Base-by-base conservation (phyloP, 495 filamentous ascomycete species). In the Hamigera avellanea region DNA sequence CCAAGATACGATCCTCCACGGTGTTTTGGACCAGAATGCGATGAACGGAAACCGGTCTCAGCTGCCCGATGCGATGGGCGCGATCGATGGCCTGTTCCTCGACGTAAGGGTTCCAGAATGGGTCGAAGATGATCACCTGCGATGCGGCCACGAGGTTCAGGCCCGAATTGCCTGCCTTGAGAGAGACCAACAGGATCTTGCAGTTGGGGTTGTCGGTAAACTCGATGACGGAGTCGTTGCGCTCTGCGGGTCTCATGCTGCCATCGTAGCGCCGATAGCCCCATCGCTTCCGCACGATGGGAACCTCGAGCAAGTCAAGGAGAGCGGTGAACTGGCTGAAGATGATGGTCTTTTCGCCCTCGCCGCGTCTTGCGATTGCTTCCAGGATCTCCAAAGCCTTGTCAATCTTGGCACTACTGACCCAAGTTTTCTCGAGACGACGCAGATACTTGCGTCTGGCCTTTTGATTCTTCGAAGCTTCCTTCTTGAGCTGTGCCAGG, bases 61-160 rank as follows among this genome's bases (percentile, higher is more conserved):
- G 65, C 65, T 96, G 89, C 10, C 87, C 88, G 38, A 96, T 85
- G 3, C 89, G 81, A 53, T 96, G 83, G 2, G 89, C 85, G 26
- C 89, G 84, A 56, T 95, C 91, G 37, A 96, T 80, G 1, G 89
- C 89, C 55, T 96, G 89, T 46, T 88, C 84, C 60, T 96, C 89
- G 17, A 93, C 81, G 52, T 81, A 95, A 0, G 89, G 87, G 42
- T 96, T 96, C 85, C 91, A 96, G 64, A 94, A 95, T 0, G 89
- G 89, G 45, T 96, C 89, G 38, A 93, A 75, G 36, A 95, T 81
- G 51, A 96, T 85, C 43, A 96, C 83, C 44, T 86, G 80, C 0
- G 78, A 81, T 0, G 89, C 89, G n/a, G 77, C 77, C 6, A 81
- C 80, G 14, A 96, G 72, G 52, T 96, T 96, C 26, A 96, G 67